Evolutionary conservation across 2,329 filamentous ascomycete genomes (phyloP), one percentile per base, ranked within the genome.

Genomic region (Penicillium sp.): DNA sequence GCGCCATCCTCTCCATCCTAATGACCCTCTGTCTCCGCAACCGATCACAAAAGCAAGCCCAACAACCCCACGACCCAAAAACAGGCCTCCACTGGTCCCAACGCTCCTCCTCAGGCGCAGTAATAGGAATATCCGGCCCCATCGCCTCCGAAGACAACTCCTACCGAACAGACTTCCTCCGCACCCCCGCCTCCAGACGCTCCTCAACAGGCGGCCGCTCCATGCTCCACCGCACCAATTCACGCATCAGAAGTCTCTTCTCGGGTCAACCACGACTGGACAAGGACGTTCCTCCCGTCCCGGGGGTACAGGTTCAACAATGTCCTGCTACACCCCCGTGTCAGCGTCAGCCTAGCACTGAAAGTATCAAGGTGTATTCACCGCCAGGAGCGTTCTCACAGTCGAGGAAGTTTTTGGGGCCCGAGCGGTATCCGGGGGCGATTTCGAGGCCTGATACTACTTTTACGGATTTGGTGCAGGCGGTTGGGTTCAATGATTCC

Each of bases 1-100:
- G 81, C 7, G 74, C 76, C 76, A 51, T 89, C 80, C 38, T 82
- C 78, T 70, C 85, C 85, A 38, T 86, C 83, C 66, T 82, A 75
- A 73, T 88, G 59, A 68, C 76, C 40, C 72, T 76, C 58, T 79
- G 75, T 65, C 66, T 79, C 57, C 73, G 79, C 53, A 62, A 59
- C 30, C 68, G 68, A 24, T 38, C 59, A 1, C 54, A 58, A 10
- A 72, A 74, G 42, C 63, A 68, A 24, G n/a, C n/a, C n/a, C n/a
- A 61, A 66, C 55, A 65, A 68, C 28, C 63, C 68, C 62, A 67
- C 55, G 69, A 70, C 30, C 56, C 64, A 5, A 77, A 75, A 50
- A 37, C 68, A 8, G 55, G 68, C 1, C 65, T 72, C 26, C 68
- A 74, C 50, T 70, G 68, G 68, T 74, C 74, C 28, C 68, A 74